A percentile compares a stretch with the other conserved stretches of the same genome.
Conservation (phyloP, 1,284 basidiomycete species). For the Schizophyllum commune region DNA sequence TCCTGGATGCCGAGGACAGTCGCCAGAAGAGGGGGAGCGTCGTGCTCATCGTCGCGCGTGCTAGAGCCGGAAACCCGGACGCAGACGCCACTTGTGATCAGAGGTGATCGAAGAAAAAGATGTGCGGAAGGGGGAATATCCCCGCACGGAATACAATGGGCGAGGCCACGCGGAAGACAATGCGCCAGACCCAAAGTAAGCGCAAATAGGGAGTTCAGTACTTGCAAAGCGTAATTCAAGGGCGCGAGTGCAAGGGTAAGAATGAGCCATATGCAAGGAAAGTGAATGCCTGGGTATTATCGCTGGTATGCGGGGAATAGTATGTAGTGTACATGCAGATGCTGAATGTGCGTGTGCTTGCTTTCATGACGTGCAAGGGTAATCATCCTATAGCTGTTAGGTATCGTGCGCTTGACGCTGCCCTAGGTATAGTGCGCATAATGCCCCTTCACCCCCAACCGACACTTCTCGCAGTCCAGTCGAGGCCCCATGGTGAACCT, state of each 20-base stretch:
- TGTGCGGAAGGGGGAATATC: not conserved
- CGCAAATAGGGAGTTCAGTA: too few species aligned
- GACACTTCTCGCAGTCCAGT: slow-evolving; percentile 64
- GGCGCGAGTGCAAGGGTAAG: too few species aligned
- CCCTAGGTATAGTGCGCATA: slow-evolving; percentile 53
- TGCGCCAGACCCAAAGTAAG: not conserved
- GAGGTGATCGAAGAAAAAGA: not conserved
- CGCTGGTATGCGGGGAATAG: not conserved
- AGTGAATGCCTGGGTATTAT: not conserved
- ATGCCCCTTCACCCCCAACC: slow-evolving; percentile 60
- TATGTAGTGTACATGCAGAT: not conserved
- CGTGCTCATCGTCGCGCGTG: slow-evolving; percentile 51
- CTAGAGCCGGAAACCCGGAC: not conserved
- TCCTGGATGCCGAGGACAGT: slow-evolving; percentile 76
- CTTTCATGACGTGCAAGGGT: not conserved
- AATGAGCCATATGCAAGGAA: too few species aligned
- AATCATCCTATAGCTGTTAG: not conserved
- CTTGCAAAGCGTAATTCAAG: not conserved
- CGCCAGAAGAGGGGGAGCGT: slow-evolving; percentile 93
- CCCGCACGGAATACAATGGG: not conserved
- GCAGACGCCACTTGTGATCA: not conserved
- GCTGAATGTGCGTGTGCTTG: not conserved
- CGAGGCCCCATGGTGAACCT: slow-evolving; percentile 69
- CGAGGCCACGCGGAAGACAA: not conserved
- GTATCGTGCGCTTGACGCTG: too few species aligned